A percentile compares a stretch with the other conserved stretches of the same genome.
Conservation (phyloP, 257 asterid genomes). For the Salvia miltiorrhiza region DNA sequence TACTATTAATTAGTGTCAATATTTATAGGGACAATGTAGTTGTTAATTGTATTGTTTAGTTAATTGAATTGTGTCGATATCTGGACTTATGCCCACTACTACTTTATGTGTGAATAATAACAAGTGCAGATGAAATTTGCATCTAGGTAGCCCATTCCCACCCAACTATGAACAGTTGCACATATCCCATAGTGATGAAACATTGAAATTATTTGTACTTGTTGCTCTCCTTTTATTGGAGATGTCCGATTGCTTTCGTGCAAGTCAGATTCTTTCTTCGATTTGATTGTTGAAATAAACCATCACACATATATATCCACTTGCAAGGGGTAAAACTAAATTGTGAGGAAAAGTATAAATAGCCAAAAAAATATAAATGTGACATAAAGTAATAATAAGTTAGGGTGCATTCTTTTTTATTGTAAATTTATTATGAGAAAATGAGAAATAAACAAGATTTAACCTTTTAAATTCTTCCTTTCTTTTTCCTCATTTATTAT, state of each 20-base stretch:
- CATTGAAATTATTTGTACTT: background rate
- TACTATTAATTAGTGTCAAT: background rate
- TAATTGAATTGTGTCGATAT: background rate
- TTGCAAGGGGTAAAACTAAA: background rate
- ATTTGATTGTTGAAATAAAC: slow-evolving; percentile 15
- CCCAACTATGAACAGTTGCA: background rate
- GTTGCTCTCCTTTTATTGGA: slow-evolving; percentile 4
- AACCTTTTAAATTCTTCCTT: too few species aligned
- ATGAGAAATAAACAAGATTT: too few species aligned
- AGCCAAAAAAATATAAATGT: too few species aligned
- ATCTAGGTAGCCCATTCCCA: too few species aligned
- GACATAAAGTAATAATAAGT: too few species aligned
- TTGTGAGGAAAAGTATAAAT: too few species aligned
- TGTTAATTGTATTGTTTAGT: background rate
- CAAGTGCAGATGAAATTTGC: background rate
- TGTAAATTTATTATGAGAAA: too few species aligned
- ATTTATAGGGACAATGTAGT: background rate
- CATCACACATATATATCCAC: background rate
- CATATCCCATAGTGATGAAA: background rate
- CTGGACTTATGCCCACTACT: background rate
- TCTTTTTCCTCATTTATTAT: too few species aligned
- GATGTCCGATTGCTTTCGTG: background rate
- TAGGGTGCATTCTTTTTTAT: too few species aligned
- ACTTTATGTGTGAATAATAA: background rate
- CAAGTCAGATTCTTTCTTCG: slow-evolving; percentile 9